phyloP scores from a whole-genome alignment of 352 stramenopile genomes.

The Globisporangium middletonii region DNA sequence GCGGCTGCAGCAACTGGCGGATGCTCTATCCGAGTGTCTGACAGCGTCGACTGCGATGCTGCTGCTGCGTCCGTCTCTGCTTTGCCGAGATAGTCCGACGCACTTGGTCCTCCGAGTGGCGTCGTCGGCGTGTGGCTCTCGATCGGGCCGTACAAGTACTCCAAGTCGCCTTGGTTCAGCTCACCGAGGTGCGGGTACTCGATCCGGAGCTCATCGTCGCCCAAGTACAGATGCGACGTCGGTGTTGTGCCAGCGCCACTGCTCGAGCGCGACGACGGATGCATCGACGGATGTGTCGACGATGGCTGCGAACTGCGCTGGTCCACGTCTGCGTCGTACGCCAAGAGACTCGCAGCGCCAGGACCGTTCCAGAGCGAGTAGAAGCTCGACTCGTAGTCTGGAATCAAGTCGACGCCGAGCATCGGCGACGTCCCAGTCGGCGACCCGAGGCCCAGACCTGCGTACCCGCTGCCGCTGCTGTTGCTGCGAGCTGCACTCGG shows the following conservation, averaged over 20 bases:
- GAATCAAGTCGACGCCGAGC: constrained; percentile 53
- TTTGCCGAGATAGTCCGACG: constrained; percentile 23
- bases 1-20: constrained; percentile 16
- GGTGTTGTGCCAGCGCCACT: background rate
- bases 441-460: constrained; percentile 14
- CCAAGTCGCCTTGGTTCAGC: constrained; percentile 67
- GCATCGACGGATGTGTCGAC: constrained; percentile 5
- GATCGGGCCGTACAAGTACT: constrained; percentile 66
- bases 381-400: constrained; percentile 61
- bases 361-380: constrained; percentile 66
- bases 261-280: background rate
- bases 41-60: constrained; percentile 7
- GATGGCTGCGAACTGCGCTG: constrained; percentile 10
- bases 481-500: background rate
- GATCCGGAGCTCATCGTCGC: constrained; percentile 69
- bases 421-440: constrained; percentile 31
- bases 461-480: constrained; percentile 8
- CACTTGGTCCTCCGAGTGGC: constrained; percentile 25
- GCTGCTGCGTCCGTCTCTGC: constrained; percentile 4
- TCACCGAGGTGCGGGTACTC: constrained; percentile 59
- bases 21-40: constrained; percentile 40
- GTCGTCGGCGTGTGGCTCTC: constrained; percentile 42
- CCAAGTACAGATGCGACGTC: constrained; percentile 25
- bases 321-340: constrained; percentile 44
- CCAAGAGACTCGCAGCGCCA: constrained; percentile 30